Evolutionary conservation across 805 yeast species (phyloP).

Genomic region (Candida patagonica): DNA sequence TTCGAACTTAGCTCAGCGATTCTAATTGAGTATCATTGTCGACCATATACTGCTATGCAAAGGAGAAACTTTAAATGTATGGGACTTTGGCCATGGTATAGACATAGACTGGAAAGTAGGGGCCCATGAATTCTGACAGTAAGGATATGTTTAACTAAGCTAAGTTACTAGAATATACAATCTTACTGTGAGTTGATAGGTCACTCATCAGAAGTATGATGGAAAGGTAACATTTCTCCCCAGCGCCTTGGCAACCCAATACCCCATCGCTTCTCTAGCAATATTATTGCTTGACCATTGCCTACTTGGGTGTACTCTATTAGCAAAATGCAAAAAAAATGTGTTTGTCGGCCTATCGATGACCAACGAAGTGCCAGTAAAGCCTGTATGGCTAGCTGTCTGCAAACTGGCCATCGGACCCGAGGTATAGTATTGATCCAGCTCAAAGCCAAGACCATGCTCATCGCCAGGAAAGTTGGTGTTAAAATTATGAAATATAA

Average conservation of each 20-base stretch:
- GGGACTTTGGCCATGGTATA: too few species aligned
- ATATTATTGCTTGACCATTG: conserved; percentile 8
- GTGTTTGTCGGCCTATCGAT: conserved; percentile 7
- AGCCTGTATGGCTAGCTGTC: conserved; percentile 14
- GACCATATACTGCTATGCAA: too few species aligned
- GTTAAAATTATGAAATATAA: conserved; percentile 5
- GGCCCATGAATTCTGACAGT: too few species aligned
- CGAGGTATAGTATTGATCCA: conserved; percentile 10
- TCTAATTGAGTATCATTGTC: too few species aligned
- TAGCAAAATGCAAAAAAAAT: conserved; percentile 9
- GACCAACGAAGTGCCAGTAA: conserved; percentile 15
- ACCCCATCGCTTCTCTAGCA: conserved; percentile 9
- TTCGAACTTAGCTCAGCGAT: too few species aligned
- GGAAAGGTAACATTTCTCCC: conserved; percentile 6
- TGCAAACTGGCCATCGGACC: conserved; percentile 9
- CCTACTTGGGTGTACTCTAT: conserved; percentile 12
- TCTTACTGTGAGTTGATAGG: too few species aligned
- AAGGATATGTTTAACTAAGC: too few species aligned
- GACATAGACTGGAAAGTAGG: too few species aligned
- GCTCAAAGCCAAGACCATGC: conserved; percentile 15
- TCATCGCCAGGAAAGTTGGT: conserved; percentile 8
- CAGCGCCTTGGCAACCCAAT: conserved; percentile 7
- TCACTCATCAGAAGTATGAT: too few species aligned
- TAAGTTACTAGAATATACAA: too few species aligned
- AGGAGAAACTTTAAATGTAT: too few species aligned